These are phyloP conservation scores for Piromyces sp. DNA, from an alignment of 192 early-diverging fungal species.

Conservation along the genomic window DNA sequence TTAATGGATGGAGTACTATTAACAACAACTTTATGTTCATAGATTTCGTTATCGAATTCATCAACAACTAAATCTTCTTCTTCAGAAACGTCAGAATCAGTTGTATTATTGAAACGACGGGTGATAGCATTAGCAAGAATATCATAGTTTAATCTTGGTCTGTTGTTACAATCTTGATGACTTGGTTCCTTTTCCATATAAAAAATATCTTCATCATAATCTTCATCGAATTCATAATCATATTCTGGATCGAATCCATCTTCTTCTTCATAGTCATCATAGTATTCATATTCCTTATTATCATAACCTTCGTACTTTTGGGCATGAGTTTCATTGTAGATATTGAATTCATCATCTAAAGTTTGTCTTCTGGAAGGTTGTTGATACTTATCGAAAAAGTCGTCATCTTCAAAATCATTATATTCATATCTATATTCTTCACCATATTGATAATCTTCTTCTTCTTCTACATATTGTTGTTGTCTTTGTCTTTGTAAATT, in stretches of 20 bases:
- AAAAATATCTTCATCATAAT: not conserved
- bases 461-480: not conserved
- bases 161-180: not conserved
- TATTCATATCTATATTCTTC: not conserved
- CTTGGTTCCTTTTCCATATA: not conserved
- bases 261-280: not conserved
- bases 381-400: not conserved
- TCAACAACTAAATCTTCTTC: not conserved
- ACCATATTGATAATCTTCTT: not conserved
- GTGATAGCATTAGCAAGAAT: not conserved
- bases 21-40: not conserved
- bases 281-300: not conserved
- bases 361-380: not conserved
- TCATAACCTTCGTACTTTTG: not conserved
- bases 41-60: not conserved
- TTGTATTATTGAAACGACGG: not conserved
- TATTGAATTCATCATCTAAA: not conserved
- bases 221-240: not conserved
- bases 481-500: not conserved
- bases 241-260: not conserved
- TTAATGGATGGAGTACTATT: not conserved
- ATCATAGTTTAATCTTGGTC: not conserved
- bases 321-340: not conserved
- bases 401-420: not conserved
- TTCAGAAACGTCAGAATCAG: not conserved